phyloP scores from a whole-genome alignment of 345 rosid genomes.

The Citrus cavaleriei region DNA sequence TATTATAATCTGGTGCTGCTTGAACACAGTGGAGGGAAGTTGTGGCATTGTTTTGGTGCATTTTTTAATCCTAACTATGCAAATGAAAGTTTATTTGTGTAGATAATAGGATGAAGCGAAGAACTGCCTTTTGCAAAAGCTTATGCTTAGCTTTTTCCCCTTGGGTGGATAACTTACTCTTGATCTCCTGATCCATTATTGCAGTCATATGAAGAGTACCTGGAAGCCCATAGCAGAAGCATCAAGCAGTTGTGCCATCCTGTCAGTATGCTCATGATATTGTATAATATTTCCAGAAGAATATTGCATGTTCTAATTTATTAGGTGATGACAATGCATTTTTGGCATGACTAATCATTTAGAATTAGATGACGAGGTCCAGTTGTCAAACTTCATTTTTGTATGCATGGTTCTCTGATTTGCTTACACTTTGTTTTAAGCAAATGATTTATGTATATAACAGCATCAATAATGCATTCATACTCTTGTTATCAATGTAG shows the following conservation, averaged over 20 bases:
- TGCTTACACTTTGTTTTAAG: not conserved
- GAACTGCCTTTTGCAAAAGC: not conserved
- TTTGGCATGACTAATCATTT: not conserved
- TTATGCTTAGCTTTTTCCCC: not conserved
- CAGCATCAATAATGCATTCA: not conserved
- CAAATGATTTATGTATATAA: not conserved
- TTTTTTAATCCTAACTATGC: not conserved
- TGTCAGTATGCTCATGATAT: slow-evolving; percentile 49
- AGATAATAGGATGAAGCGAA: not conserved
- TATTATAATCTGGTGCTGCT: not conserved
- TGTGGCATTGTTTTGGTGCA: not conserved
- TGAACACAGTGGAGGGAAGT: not conserved
- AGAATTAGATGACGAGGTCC: not conserved
- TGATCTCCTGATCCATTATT: slow-evolving; percentile 23
- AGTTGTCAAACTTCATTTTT: not conserved
- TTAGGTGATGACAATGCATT: too few relatives aligned
- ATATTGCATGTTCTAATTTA: not conserved
- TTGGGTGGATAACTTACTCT: not conserved
- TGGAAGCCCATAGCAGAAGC: slow-evolving; percentile 77
- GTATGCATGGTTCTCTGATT: not conserved
- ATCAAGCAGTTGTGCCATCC: slow-evolving; percentile 48
- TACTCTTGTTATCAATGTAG: not conserved
- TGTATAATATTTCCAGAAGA: not conserved
- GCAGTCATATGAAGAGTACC: slow-evolving; percentile 97
- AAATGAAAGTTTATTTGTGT: not conserved